Percentiles rank a stretch among this genome's conserved stretches.
phyloP scores from a whole-genome alignment of 192 early-diverging fungal genomes.

The Backusella sp. region DNA sequence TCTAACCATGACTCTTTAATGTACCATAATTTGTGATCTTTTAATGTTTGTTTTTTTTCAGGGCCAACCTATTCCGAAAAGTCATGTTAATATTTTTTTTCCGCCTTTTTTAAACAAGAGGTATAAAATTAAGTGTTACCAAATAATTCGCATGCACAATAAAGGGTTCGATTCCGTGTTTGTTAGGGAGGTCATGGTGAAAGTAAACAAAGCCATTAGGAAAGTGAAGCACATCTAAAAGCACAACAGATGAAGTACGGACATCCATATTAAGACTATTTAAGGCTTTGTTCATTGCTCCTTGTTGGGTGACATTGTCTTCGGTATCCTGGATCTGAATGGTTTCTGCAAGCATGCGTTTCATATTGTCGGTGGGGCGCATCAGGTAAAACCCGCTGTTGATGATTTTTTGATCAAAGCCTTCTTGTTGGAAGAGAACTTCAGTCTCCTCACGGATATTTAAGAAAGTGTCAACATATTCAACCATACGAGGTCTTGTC shows the following conservation, averaged over 20 bases:
- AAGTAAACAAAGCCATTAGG: constrained; percentile 29
- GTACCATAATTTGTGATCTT: constrained; percentile 10
- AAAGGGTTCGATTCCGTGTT: constrained; percentile 11
- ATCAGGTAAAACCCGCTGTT: constrained; percentile 32
- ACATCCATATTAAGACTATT: constrained; percentile 12
- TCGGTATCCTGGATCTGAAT: constrained; percentile 26
- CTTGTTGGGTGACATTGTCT: constrained; percentile 20
- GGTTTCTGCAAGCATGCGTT: constrained; percentile 14
- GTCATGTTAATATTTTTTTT: not conserved
- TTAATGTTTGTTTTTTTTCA: constrained; percentile 15
- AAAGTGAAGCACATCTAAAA: constrained; percentile 27
- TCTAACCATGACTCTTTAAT: constrained; percentile 12
- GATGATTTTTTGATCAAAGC: constrained; percentile 9
- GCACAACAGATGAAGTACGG: constrained; percentile 9
- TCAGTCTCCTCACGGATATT: constrained; percentile 21
- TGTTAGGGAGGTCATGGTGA: constrained; percentile 6
- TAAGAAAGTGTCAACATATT: constrained; percentile 11
- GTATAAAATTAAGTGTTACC: constrained; percentile 10
- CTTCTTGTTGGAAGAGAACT: constrained; percentile 23
- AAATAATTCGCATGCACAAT: constrained; percentile 36
- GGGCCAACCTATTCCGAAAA: constrained; percentile 8
- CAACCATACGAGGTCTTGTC: constrained; percentile 10
- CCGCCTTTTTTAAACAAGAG: not conserved
- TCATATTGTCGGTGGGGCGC: constrained; percentile 24
- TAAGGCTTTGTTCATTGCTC: constrained; percentile 27